Conservation (phyloP, 805 yeast genomes). For the Metschnikowia kunwiensis region DNA sequence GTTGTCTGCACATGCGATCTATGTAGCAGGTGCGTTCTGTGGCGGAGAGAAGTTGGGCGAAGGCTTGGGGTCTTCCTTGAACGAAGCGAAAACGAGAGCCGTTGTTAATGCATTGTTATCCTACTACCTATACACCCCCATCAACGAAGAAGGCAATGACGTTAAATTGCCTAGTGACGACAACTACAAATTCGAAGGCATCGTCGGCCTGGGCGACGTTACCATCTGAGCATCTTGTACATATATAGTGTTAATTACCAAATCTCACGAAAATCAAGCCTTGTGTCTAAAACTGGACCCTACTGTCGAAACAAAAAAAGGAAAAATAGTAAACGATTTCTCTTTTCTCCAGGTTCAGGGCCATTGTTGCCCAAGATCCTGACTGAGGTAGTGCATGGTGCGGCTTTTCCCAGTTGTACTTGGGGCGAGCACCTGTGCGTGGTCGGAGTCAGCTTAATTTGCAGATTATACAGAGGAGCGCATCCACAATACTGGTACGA, state of each 20-base stretch:
- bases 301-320: neutral
- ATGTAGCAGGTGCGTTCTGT: conserved; percentile 85
- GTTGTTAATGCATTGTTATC: conserved; percentile 86
- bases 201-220: conserved; percentile 44
- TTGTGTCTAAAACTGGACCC: neutral
- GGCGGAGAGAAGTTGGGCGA: conserved; percentile 86
- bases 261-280: neutral
- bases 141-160: conserved; percentile 40
- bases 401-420: too few relatives aligned
- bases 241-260: conserved; percentile 14
- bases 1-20: conserved; percentile 75
- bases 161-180: conserved; percentile 62
- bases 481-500: conserved; percentile 1
- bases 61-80: conserved; percentile 86
- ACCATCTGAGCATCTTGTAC: conserved; percentile 31
- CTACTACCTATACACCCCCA: conserved; percentile 89
- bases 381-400: too few relatives aligned
- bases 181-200: conserved; percentile 38
- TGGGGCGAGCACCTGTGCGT: too few relatives aligned
- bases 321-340: too few relatives aligned
- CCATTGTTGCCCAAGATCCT: too few relatives aligned
- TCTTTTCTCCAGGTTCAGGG: too few relatives aligned
- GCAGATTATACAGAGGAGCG: conserved; percentile 5
- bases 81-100: conserved; percentile 90
- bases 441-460: conserved; percentile 12